Conservation (phyloP, 1,284 basidiomycete species). For the Marasmius sp. region DNA sequence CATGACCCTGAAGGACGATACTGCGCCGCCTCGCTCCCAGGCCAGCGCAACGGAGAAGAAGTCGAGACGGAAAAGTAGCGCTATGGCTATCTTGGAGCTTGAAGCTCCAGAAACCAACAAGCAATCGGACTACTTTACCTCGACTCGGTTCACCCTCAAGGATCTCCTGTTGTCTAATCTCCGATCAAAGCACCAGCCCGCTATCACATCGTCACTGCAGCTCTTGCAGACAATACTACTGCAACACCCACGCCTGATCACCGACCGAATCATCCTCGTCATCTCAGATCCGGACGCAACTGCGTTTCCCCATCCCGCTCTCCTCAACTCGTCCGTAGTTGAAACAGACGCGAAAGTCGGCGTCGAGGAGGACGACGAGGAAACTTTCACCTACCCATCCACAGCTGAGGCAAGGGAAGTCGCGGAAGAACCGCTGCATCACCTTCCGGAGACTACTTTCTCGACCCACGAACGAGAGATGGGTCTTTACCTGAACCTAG, state of each 20-base stretch:
- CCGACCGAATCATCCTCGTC: constrained; percentile 68
- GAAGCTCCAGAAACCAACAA: constrained; percentile 71
- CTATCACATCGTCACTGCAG: constrained; percentile 76
- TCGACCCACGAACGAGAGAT: constrained; percentile 81
- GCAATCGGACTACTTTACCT: constrained; percentile 79
- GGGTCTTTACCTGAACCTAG: constrained; percentile 77
- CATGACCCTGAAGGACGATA: constrained; percentile 41
- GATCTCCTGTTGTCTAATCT: constrained; percentile 84
- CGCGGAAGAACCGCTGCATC: constrained; percentile 38
- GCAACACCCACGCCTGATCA: constrained; percentile 67
- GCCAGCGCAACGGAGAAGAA: constrained; percentile 26
- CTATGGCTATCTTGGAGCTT: constrained; percentile 82
- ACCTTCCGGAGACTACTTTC: constrained; percentile 68
- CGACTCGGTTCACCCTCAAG: constrained; percentile 85
- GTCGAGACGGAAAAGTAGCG: constrained; percentile 77
- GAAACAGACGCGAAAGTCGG: constrained; percentile 2
- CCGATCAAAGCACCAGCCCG: constrained; percentile 60
- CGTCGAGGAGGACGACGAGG: constrained; percentile 45
- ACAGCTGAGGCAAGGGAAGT: constrained; percentile 30
- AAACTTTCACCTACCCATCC: constrained; percentile 67
- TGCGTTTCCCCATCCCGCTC: constrained; percentile 64
- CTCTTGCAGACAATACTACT: constrained; percentile 75
- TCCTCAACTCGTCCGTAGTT: constrained; percentile 29
- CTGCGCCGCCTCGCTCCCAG: constrained; percentile 34
- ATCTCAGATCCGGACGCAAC: constrained; percentile 72